Base-by-base conservation (phyloP, 768 basidiomycete species). In the Zangia roseola region DNA sequence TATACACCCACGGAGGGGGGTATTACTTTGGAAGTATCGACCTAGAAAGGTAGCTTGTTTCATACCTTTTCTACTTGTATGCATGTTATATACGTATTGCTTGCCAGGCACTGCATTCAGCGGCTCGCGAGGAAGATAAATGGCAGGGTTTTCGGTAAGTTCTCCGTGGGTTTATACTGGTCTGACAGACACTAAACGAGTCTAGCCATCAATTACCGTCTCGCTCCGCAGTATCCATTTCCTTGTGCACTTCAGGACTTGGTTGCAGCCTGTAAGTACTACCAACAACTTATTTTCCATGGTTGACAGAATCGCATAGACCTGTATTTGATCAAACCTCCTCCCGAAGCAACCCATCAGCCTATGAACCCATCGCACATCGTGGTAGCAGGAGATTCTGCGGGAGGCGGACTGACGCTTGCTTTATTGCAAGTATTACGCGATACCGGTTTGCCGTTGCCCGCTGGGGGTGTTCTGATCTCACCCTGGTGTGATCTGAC, bases 211-310 rank as follows among this genome's bases (percentile, higher is more conserved):
- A 87, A 88, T 54, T 91, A 91, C 60, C 80, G 88, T 33, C 80
- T 94, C n/a, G 88, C 94, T 13, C 95, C 95, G 0, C 95, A 97
- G 69, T 98, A 95, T 59, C 95, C 95, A 2, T 97, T 97, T 64
- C 95, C 95, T 13, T 92, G 91, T 55, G 91, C 86, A 1, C 69
- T 97, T 7, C 94, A 97, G 59, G 95, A 98, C 66, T 72, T 84
- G 28, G 62, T 98, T 10, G 90, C 95, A 3, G 86, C 93, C 8
- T 98, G 90, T 91, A 57, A 57, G 83, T 65, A 2, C 7, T 9
- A 21, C 23, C 33, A 19, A 5, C 6, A 6, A 23, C 30, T 26
- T 23, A n/a, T 40, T 35, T 19, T 10, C 44, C 25, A 39, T 8
- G 13, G 23, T 47, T 43, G 16, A 45, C 31, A 40, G 24, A 17